These are phyloP conservation scores for Crithidia thermophila DNA, from an alignment of 208 protist species.

Conservation along the genomic window DNA sequence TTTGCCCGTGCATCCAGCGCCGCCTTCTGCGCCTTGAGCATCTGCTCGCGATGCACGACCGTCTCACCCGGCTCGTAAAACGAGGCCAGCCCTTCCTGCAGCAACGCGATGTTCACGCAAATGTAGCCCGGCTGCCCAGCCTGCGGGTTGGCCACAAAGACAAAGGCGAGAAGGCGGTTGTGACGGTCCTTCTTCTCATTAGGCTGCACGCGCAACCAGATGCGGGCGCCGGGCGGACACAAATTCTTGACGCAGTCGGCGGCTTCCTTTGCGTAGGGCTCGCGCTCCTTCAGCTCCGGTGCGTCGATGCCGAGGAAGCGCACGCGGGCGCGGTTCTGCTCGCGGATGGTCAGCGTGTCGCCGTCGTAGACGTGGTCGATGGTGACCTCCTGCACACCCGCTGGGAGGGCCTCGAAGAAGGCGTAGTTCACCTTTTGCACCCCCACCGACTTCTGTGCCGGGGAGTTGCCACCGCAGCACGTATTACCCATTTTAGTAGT, in stretches of 20 bases:
- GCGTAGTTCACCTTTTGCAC: conserved; percentile 19
- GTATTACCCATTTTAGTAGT: conserved; percentile 20
- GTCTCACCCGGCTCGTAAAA: conserved; percentile 42
- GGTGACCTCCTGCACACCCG: conserved; percentile 36
- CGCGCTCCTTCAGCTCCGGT: conserved; percentile 48
- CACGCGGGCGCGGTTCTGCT: conserved; percentile 38
- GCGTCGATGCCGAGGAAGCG: conserved; percentile 62
- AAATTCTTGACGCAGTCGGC: conserved; percentile 43
- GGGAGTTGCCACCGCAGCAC: conserved; percentile 9
- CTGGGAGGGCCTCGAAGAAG: conserved; percentile 36
- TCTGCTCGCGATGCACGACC: conserved; percentile 16
- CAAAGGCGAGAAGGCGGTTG: conserved; percentile 44
- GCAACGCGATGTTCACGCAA: conserved; percentile 53
- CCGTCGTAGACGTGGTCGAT: conserved; percentile 68
- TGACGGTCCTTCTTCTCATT: conserved; percentile 37
- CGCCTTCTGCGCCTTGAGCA: conserved; percentile 38
- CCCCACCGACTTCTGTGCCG: neutral
- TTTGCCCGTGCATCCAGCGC: conserved; percentile 30
- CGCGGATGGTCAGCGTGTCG: conserved; percentile 61
- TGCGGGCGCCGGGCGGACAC: conserved; percentile 27
- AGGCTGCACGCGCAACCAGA: conserved; percentile 36
- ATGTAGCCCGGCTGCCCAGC: conserved; percentile 32
- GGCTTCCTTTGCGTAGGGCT: conserved; percentile 55
- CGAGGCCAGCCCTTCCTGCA: conserved; percentile 49
- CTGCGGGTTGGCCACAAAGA: conserved; percentile 39